Conservation (phyloP, 768 basidiomycete genomes). For the Collybiopsis confluens region DNA sequence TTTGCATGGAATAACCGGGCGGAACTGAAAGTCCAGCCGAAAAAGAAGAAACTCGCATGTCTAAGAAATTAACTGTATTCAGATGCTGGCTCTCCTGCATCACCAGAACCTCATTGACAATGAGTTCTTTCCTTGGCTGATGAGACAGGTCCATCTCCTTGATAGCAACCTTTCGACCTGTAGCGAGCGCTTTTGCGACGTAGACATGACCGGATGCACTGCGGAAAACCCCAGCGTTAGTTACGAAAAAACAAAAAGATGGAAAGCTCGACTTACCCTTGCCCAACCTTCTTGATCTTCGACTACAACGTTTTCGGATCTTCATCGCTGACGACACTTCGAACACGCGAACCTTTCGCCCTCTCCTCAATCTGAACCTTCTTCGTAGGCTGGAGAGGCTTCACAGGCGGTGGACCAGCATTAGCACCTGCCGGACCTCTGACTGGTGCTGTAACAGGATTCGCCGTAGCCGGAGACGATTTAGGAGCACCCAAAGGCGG, state of each 20-base stretch:
- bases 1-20: too few relatives aligned
- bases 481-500: conserved; percentile 34
- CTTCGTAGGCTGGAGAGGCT: conserved; percentile 73
- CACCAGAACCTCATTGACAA: conserved; percentile 96
- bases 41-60: conserved; percentile 32
- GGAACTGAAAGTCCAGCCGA: too few relatives aligned
- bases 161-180: conserved; percentile 88
- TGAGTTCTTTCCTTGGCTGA: conserved; percentile 96
- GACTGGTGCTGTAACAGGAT: conserved; percentile 41
- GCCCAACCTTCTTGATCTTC: conserved; percentile 98
- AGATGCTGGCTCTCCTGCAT: conserved; percentile 99
- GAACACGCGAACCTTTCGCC: background rate
- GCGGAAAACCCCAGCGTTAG: too few relatives aligned
- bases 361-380: conserved; percentile 59
- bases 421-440: conserved; percentile 45
- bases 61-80: conserved; percentile 94
- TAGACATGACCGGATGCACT: conserved; percentile 98
- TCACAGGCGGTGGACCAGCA: conserved; percentile 57
- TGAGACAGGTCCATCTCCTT: conserved; percentile 97
- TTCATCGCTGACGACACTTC: conserved; percentile 79
- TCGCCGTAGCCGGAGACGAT: conserved; percentile 41
- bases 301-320: conserved; percentile 90
- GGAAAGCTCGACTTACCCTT: conserved; percentile 96
- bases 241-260: too few relatives aligned
- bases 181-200: conserved; percentile 86